Base-by-base conservation (phyloP, 2,329 filamentous ascomycete genomes). In the Lojkania enalia region DNA sequence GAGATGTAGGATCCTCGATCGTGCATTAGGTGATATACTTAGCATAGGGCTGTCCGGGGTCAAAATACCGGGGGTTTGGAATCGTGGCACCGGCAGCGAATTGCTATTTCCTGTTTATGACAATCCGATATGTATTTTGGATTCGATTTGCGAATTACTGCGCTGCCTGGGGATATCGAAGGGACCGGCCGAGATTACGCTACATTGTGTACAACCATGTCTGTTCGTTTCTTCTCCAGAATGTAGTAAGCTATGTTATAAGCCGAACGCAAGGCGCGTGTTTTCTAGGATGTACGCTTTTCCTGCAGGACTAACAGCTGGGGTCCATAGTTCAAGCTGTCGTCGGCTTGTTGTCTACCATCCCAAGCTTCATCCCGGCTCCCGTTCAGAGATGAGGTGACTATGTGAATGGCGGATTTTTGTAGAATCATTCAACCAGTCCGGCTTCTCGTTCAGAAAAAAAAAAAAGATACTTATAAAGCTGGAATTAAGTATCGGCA, bases 361-460 rank as follows among this genome's bases (percentile, higher is more conserved):
- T 23, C 9, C 14, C 35, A 16, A 21, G 35, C 35, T 39, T 39
- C 12, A 39, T 39, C 35, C 35, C 9, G 16, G 33, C 18, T 27
- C 7, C 23, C n/a, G 23, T n/a, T n/a, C n/a, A n/a, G n/a, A 27
- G 25, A 16, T 33, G 30, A 12, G 7, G 15, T 33, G 7, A n/a
- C 9, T 14, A 39, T 14, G 4, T 27, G 11, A 39, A 9, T 7
- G 18, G 12, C 16, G 35, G 14, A 36, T 36, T 18, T 25, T 11
- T 11, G 16, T n/a, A 39, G 12, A 12, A n/a, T 20, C 14, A 5
- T 5, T 36, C 5, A 21, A 23, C 9, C 7, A 33, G 15, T 11
- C 30, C 15, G 30, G 30, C n/a, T n/a, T 12, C 30, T 9, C 30
- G 9, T 11, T 7, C 9, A 11, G 7, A 11, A 11, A 33, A 15